Evolutionary conservation across 2,329 filamentous ascomycete species (phyloP).

Genomic region (Pseudopyrenochaeta lycopersici): DNA sequence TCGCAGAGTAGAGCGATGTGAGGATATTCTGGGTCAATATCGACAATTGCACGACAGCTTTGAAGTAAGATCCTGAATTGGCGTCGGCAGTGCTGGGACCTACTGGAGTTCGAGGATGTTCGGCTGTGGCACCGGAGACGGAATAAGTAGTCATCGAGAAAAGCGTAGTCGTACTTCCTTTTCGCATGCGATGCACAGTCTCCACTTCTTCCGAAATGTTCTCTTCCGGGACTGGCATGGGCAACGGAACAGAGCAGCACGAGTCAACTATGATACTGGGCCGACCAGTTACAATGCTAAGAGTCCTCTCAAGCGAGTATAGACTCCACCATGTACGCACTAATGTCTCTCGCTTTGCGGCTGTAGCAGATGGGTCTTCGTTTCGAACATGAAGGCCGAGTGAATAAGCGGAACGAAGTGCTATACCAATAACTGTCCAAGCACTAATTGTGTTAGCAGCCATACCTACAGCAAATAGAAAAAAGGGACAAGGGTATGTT

Average conservation of each 20-base stretch:
- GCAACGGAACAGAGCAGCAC: slow-evolving; percentile 47
- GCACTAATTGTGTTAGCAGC: slow-evolving; percentile 38
- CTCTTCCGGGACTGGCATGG: slow-evolving; percentile 34
- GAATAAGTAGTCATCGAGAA: slow-evolving; percentile 1
- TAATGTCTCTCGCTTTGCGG: slow-evolving; percentile 45
- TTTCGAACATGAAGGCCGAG: slow-evolving; percentile 53
- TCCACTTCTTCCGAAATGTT: slow-evolving; percentile 19
- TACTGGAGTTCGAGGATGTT: slow-evolving; percentile 6
- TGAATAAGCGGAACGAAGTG: slow-evolving; percentile 47
- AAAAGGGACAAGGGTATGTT: slow-evolving; percentile 14
- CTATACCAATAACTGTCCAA: slow-evolving; percentile 49
- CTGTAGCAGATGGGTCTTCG: slow-evolving; percentile 37
- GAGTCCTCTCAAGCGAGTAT: slow-evolving; percentile 50
- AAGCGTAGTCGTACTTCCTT: slow-evolving; percentile 6
- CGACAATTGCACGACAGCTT: slow-evolving; percentile 35
- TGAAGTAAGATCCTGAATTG: slow-evolving; percentile 38
- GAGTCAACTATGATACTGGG: slow-evolving; percentile 49
- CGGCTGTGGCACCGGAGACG: slow-evolving; percentile 2
- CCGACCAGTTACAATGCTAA: slow-evolving; percentile 52
- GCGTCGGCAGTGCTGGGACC: slow-evolving; percentile 7
- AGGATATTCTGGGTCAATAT: slow-evolving; percentile 47
- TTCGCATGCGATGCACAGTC: slow-evolving; percentile 12
- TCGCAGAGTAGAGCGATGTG: slow-evolving; percentile 48
- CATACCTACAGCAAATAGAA: background rate
- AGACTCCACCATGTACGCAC: slow-evolving; percentile 54